Percentiles rank a stretch among this genome's conserved stretches.
Evolutionary conservation across 495 filamentous ascomycete genomes (phyloP).

Genomic region (Daldinia vernicosa): DNA sequence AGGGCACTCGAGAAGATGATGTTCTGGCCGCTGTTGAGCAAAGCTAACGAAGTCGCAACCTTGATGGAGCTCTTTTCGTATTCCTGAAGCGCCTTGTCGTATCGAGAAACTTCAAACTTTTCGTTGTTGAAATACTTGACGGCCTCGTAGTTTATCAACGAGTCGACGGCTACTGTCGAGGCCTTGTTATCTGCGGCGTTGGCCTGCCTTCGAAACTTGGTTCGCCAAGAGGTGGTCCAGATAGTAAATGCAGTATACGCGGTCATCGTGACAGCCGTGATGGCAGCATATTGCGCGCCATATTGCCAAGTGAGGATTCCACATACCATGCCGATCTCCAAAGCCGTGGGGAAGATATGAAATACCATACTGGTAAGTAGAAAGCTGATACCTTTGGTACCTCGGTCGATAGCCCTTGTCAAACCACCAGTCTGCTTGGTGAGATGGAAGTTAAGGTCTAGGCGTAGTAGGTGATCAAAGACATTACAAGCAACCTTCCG

Average conservation of each 20-base stretch:
- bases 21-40: constrained; percentile 97
- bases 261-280: constrained; percentile 90
- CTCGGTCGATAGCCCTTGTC: constrained; percentile 93
- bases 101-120: constrained; percentile 87
- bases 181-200: constrained; percentile 97
- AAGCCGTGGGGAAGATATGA: constrained; percentile 90
- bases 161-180: constrained; percentile 94
- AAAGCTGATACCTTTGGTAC: constrained; percentile 98
- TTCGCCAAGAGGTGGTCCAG: constrained; percentile 93
- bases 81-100: constrained; percentile 82
- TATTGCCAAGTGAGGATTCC: constrained; percentile 95
- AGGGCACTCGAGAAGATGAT: constrained; percentile 95
- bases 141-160: constrained; percentile 97
- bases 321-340: constrained; percentile 95
- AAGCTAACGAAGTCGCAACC: constrained; percentile 88
- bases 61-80: constrained; percentile 97
- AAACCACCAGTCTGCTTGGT: constrained; percentile 93
- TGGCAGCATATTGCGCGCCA: constrained; percentile 87
- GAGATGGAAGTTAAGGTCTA: constrained; percentile 94
- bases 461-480: constrained; percentile 85
- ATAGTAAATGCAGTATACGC: constrained; percentile 96
- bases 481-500: constrained; percentile 89
- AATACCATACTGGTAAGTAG: constrained; percentile 98
- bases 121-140: constrained; percentile 99
- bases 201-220: constrained; percentile 91